phyloP scores from a whole-genome alignment of 192 early-diverging fungal species.

The Backusella sp. region DNA sequence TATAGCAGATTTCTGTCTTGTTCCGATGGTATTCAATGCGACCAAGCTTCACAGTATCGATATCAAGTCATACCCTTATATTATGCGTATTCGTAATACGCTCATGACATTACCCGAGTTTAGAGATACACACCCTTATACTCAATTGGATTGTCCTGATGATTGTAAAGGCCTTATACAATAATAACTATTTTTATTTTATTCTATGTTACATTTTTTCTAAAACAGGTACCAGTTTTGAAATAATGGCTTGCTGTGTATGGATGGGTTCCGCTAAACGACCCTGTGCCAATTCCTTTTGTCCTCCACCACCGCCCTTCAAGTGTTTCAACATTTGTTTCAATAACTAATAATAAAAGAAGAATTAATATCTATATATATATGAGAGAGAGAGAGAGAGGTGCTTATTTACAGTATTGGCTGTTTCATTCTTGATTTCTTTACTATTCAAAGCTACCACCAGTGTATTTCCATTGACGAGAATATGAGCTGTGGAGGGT shows the following conservation, averaged over 20 bases:
- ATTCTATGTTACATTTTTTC: conserved; percentile 4
- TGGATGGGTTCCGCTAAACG: conserved; percentile 20
- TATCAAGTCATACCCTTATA: conserved; percentile 65
- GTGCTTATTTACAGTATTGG: conserved; percentile 23
- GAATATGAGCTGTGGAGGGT: conserved; percentile 35
- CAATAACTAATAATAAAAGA: conserved; percentile 39
- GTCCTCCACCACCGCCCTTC: conserved; percentile 51
- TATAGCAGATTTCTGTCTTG: conserved; percentile 78
- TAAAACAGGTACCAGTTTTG: conserved; percentile 23
- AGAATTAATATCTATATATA: neutral
- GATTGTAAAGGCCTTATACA: conserved; percentile 34
- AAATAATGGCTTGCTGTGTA: conserved; percentile 3
- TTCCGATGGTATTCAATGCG: conserved; percentile 84
- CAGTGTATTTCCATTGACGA: conserved; percentile 42
- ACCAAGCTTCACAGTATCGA: conserved; percentile 61
- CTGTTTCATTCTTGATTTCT: conserved; percentile 16
- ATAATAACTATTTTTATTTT: neutral
- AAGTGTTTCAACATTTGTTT: conserved; percentile 41
- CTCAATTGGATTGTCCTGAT: conserved; percentile 66
- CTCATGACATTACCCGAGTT: conserved; percentile 68
- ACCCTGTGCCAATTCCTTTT: conserved; percentile 47
- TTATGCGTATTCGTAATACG: conserved; percentile 55
- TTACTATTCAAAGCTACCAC: conserved; percentile 42
- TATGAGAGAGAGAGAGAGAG: neutral
- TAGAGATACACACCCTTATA: conserved; percentile 54